Conservation (phyloP, 2,329 filamentous ascomycete genomes). For the Cercospora canescens region DNA sequence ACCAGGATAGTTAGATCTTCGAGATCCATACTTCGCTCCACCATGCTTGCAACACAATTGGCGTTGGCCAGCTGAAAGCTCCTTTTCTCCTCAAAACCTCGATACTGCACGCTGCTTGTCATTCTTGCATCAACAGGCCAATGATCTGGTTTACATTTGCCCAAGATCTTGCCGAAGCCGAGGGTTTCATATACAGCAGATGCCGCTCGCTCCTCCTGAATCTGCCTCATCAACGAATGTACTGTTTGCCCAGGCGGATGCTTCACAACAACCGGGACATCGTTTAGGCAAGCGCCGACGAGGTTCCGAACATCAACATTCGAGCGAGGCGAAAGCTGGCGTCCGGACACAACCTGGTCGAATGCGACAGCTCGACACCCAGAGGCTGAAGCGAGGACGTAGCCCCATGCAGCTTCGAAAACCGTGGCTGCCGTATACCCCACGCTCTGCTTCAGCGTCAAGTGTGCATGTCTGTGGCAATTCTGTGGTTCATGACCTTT, state of each 20-base stretch:
- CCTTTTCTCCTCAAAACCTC: neutral
- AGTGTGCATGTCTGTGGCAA: neutral
- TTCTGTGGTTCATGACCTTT: neutral
- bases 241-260: neutral
- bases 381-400: neutral
- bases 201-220: neutral
- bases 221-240: neutral
- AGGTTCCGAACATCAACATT: neutral
- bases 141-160: neutral
- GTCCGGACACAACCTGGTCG: neutral
- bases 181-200: neutral
- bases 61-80: neutral
- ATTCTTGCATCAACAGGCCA: neutral
- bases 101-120: neutral
- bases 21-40: neutral
- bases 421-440: neutral
- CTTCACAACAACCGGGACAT: neutral
- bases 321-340: neutral
- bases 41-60: neutral
- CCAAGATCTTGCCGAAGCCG: neutral
- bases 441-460: neutral
- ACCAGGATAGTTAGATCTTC: neutral
- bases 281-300: neutral
- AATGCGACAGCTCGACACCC: neutral
- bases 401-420: neutral